Base-by-base conservation (phyloP, 345 rosid genomes). In the Salix purpurea region DNA sequence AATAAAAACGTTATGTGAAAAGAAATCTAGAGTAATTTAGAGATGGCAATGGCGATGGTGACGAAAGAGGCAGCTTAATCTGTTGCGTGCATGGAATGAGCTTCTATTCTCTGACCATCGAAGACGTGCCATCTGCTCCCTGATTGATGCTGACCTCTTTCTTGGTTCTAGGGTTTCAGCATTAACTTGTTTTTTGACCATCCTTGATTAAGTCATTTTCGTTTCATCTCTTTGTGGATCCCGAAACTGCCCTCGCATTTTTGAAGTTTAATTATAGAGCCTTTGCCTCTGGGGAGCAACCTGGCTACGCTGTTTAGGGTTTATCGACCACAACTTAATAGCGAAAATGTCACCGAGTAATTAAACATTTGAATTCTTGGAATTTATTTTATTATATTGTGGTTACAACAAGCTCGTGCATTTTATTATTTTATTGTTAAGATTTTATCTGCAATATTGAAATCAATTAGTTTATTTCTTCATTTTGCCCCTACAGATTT, bases 61-160 rank as follows among this genome's bases (percentile, higher is more conserved):
- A 84, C 86, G 86, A 76, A 76, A 75, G 14, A 56, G 72, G 39
- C 5, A 1, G 62, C 5, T 2, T 40, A 2, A 40, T 40, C n/a
- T 52, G 82, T 88, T 85, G 88, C 91, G 87, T 86, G 91, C 88
- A 85, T 83, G 91, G 84, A 54, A 73, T 73, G 81, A 28, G 68
- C 67, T 61, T 77, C 78, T 34, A 32, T 30, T 1, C 76, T 76
- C 44, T 52, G 65, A 82, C 81, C 88, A 79, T 6, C 76, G 46
- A 34, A 15, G 79, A 67, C 78, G 54, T 73, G 82, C 81, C 90
- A 83, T 61, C 84, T 82, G 87, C 79, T 70, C 58, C 32, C 4
- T 39, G 73, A 77, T 60, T 39, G 73, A 77, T 60, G 83, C 73
- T 68, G 72, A 83, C 86, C 11, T 58, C 48, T 62, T 32, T 69